Conservation (phyloP, 345 rosid species). For the Bruguiera gymnorhiza region DNA sequence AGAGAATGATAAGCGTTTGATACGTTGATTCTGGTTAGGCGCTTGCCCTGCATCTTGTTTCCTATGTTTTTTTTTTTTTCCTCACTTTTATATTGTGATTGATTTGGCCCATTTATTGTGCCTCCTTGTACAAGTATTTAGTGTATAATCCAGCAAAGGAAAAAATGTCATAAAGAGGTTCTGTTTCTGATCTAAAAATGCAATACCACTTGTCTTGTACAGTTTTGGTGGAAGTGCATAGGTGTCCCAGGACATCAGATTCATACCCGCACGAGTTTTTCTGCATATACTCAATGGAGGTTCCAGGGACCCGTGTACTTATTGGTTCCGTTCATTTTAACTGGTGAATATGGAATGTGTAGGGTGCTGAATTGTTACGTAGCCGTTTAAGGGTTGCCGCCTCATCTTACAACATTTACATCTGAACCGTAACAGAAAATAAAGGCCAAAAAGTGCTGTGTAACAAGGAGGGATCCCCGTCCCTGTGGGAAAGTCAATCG, state of each 20-base stretch:
- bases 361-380: too few relatives aligned
- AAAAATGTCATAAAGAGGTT: too few relatives aligned
- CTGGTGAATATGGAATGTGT: too few relatives aligned
- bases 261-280: too few relatives aligned
- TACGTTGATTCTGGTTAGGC: not conserved
- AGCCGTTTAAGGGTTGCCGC: too few relatives aligned
- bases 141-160: conserved; percentile 12
- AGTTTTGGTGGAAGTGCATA: not conserved
- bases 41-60: not conserved
- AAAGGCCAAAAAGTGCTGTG: too few relatives aligned
- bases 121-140: conserved; percentile 13
- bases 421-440: too few relatives aligned
- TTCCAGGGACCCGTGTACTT: conserved; percentile 21
- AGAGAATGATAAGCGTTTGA: not conserved
- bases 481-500: too few relatives aligned
- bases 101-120: conserved; percentile 21
- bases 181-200: conserved; percentile 1
- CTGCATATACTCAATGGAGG: too few relatives aligned
- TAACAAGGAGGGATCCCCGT: too few relatives aligned
- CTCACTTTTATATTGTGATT: not conserved
- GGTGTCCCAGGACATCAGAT: too few relatives aligned
- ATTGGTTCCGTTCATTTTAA: not conserved
- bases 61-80: conserved; percentile 6
- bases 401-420: too few relatives aligned
- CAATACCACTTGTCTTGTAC: not conserved